Base-by-base conservation (phyloP, 2,329 filamentous ascomycete genomes). In the Calonectria pteridis region DNA sequence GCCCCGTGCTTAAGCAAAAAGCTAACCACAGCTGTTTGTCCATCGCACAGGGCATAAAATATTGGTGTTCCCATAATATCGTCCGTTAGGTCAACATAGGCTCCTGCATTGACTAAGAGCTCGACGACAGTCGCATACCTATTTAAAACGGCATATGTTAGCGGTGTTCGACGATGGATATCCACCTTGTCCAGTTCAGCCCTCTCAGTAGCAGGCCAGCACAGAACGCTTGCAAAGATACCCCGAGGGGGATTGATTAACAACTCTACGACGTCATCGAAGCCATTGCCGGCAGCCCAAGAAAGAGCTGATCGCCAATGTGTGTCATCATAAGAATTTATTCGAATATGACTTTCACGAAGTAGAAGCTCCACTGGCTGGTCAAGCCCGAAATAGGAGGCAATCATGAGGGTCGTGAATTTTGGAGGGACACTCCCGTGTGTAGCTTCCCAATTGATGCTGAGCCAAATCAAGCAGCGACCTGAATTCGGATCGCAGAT, bases 221-320 rank as follows among this genome's bases (percentile, higher is more conserved):
- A 69, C 29, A 35, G 16, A n/a, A 59, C 13, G 16, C 20, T 50
- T 35, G 35, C 4, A 18, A 67, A 28, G 40, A 20, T 55, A 43
- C 65, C 43, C 49, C 40, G 31, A 35, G 49, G 35, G 51, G 53
- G 26, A 29, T 51, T 51, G 64, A 58, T 53, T 20, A 66, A 40
- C 18, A 68, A 23, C 67, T 64, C 64, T 20, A 69, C 58, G 33
- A 74, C 23, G 23, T 13, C 49, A 14, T 67, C 43, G 14, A 69
- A 58, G 46, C 69, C 67, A 28, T 73, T 69, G 20, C 31, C 29
- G 53, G 69, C 55, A 51, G 68, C 75, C 75, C 59, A 71, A 20
- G 35, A 66, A 18, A 69, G n/a, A 31, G 55, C 35, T 55, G 69
- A 62, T 29, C 66, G 59, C 14, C 43, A 28, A 53, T 49, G 55